These are phyloP conservation scores for Colletotrichum costaricense DNA, from an alignment of 2,329 filamentous ascomycete genomes.

Conservation along the genomic window DNA sequence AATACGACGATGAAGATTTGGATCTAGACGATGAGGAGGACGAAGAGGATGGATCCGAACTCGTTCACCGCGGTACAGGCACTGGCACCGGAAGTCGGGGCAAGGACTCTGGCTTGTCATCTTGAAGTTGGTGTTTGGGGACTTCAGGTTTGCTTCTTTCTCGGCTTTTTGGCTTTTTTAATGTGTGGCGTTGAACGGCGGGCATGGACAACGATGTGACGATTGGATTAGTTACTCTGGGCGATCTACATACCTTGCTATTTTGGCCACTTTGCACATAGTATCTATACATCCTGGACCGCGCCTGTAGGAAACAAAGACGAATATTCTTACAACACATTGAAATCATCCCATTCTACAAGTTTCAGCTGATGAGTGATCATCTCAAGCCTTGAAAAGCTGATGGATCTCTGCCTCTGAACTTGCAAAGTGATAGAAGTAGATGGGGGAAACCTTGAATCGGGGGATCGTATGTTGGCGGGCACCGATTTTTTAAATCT, in stretches of 20 bases:
- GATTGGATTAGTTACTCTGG: conserved; percentile 24
- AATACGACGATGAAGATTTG: conserved; percentile 40
- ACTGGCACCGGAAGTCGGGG: conserved; percentile 34
- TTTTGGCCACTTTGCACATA: neutral
- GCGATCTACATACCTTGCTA: conserved; percentile 31
- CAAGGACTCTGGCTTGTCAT: conserved; percentile 33
- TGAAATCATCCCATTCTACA: neutral
- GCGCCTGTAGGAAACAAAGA: conserved; percentile 25
- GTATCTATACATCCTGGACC: conserved; percentile 7
- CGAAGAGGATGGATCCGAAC: conserved; percentile 33
- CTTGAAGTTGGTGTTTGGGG: conserved; percentile 24
- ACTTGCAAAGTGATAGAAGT: neutral
- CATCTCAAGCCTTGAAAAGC: neutral
- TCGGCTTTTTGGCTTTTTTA: neutral
- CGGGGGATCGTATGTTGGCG: neutral
- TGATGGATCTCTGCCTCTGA: neutral
- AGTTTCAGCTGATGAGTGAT: neutral
- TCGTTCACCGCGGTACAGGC: conserved; percentile 31
- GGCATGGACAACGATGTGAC: conserved; percentile 31
- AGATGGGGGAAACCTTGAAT: neutral
- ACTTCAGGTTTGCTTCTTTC: neutral
- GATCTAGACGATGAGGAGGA: conserved; percentile 34
- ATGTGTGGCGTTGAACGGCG: conserved; percentile 14
- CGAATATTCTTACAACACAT: neutral
- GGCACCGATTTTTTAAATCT: neutral